Evolutionary conservation across 768 basidiomycete species (phyloP).

Genomic region (Psilocybe tampanensis): DNA sequence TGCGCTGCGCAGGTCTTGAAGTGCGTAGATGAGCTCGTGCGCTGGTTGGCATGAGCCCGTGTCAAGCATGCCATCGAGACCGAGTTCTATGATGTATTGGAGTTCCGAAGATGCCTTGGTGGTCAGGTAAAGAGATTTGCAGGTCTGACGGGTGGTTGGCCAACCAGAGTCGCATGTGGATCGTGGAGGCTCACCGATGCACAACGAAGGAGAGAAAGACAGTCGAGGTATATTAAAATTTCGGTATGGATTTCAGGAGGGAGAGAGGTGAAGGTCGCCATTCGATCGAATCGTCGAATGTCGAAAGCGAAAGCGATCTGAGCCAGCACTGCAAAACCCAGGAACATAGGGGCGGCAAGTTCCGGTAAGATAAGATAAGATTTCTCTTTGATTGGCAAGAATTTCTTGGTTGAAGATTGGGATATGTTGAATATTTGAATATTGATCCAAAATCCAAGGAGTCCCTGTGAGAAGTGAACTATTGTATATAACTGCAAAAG

Average conservation of each 20-base stretch:
- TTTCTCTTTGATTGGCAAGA: neutral
- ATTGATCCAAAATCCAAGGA: no score
- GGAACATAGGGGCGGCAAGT: neutral
- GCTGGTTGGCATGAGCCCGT: slow-evolving; percentile 7
- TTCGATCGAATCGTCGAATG: neutral
- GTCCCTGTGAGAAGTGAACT: no score
- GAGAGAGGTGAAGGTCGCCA: neutral
- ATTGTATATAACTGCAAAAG: no score
- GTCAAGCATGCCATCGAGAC: slow-evolving; percentile 35
- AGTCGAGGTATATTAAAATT: slow-evolving; percentile 6
- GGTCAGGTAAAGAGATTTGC: slow-evolving; percentile 26
- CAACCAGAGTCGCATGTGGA: neutral
- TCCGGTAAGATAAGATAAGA: neutral
- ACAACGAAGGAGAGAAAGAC: slow-evolving; percentile 4
- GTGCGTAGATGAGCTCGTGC: slow-evolving; percentile 20
- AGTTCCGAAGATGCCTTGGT: slow-evolving; percentile 25
- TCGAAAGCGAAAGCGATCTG: neutral
- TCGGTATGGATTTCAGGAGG: slow-evolving; percentile 10
- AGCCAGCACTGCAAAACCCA: neutral
- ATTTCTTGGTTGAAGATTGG: neutral
- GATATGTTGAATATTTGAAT: neutral
- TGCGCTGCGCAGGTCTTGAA: slow-evolving; percentile 22
- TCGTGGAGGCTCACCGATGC: slow-evolving; percentile 5
- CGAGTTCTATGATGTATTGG: slow-evolving; percentile 41
- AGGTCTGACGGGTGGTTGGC: slow-evolving; percentile 25